Conservation (phyloP, 805 yeast species). For the Allodekkera sacchari region DNA sequence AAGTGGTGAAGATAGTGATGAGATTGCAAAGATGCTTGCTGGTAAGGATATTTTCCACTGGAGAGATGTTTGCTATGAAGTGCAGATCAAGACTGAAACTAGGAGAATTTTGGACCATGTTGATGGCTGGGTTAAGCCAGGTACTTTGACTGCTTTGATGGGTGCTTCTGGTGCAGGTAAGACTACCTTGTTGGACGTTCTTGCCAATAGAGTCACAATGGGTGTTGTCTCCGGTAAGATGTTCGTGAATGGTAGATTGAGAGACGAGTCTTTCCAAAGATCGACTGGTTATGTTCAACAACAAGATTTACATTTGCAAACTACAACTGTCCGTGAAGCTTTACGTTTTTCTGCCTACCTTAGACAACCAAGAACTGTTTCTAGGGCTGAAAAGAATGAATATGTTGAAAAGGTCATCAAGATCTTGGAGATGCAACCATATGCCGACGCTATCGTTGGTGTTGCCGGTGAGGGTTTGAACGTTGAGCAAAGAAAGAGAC, state of each 20-base stretch:
- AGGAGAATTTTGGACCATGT: slow-evolving; percentile 56
- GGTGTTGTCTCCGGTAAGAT: slow-evolving; percentile 54
- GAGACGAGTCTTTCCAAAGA: slow-evolving; percentile 43
- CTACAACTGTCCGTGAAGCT: slow-evolving; percentile 48
- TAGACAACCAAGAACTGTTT: slow-evolving; percentile 34
- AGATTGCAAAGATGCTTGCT: slow-evolving; percentile 20
- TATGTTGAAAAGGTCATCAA: slow-evolving; percentile 45
- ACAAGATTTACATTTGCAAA: slow-evolving; percentile 45
- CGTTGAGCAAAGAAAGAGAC: slow-evolving; percentile 47
- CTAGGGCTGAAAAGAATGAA: slow-evolving; percentile 36
- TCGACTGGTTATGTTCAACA: slow-evolving; percentile 54
- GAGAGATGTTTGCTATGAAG: slow-evolving; percentile 67
- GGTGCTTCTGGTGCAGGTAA: slow-evolving; percentile 63
- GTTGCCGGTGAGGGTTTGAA: slow-evolving; percentile 42
- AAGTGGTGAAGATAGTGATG: slow-evolving; percentile 13
- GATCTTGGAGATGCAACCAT: slow-evolving; percentile 41
- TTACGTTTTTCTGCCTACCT: slow-evolving; percentile 42
- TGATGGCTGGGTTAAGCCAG: slow-evolving; percentile 81
- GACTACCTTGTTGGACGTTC: slow-evolving; percentile 45
- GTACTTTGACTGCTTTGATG: slow-evolving; percentile 68
- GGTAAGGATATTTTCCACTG: slow-evolving; percentile 61
- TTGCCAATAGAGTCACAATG: slow-evolving; percentile 44
- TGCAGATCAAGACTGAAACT: slow-evolving; percentile 51
- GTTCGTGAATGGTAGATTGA: slow-evolving; percentile 45
- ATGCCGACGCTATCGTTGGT: slow-evolving; percentile 50